Base-by-base conservation (phyloP, 1,284 basidiomycete species). In the Hypsizygus ulmarius region DNA sequence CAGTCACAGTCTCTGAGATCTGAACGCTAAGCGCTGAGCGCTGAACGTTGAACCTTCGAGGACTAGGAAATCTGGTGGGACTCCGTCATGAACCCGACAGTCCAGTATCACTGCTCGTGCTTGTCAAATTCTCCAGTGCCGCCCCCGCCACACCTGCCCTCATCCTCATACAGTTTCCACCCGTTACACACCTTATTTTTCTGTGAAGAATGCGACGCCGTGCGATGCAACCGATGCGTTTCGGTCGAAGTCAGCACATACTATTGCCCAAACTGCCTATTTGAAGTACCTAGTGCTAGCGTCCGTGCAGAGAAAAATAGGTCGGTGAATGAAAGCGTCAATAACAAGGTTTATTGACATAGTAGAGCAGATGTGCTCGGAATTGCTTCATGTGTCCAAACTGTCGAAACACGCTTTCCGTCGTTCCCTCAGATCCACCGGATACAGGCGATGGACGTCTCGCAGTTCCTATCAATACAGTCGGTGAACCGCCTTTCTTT, bases 261-360 rank as follows among this genome's bases (percentile, higher is more conserved):
- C 69, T 98, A 92, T 65, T 99, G 97, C 63, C 97, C 97, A 16
- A 95, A 96, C 66, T 99, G 97, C 65, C 76, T 98, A n/a, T 99
- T 99, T 66, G 97, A 99, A 61, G 96, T 99, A 3, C 97, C 96
- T 0, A 91, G 88, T 60, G 94, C 97, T 2, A 96, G 92, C 61
- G 94, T 99, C 6, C 80, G 95, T 52, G 92, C 87, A 5, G 95
- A 99, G 69, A 95, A 94, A 77, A 97, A 97, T 61, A 80, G 93
- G 89, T 90, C 53, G 48, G 69, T 61, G 35, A 19, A 21, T 10
- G 32, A 29, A 36, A 40, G 39, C 39, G 48, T 52, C 10, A 12
- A 40, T 38, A 6, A 25, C 36, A 34, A 34, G 21, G 16, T 41
- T 42, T 36, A 28, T 51, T 38, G 21, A 50, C 27, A 36, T 43